phyloP scores from a whole-genome alignment of 495 filamentous ascomycete genomes.

The Aspergillus kassunensis region DNA sequence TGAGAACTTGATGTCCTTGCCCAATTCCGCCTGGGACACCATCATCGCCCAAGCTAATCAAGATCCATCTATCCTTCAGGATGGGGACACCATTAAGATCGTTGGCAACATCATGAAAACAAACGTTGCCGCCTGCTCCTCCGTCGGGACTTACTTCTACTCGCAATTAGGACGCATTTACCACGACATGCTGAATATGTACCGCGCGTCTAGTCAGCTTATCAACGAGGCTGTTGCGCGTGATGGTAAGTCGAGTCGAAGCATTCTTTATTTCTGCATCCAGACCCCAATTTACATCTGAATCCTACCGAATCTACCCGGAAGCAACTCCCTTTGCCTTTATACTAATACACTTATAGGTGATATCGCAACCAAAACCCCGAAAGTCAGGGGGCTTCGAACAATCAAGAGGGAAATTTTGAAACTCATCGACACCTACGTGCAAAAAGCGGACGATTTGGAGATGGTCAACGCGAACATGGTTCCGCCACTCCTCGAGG shows the following conservation, averaged over 20 bases:
- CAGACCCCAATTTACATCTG: neutral
- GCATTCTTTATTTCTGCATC: neutral
- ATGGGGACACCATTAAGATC: conserved; percentile 92
- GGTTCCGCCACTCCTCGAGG: conserved; percentile 94
- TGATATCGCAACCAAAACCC: conserved; percentile 93
- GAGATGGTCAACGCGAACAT: conserved; percentile 90
- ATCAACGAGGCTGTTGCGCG: conserved; percentile 86
- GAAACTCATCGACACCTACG: conserved; percentile 95
- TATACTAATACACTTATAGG: too few relatives aligned
- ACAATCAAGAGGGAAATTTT: conserved; percentile 99
- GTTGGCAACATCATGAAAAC: conserved; percentile 99
- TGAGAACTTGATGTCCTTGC: conserved; percentile 85
- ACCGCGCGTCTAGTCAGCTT: conserved; percentile 88
- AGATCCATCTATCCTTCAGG: conserved; percentile 78
- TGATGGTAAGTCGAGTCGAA: conserved; percentile 60
- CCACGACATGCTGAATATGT: conserved; percentile 98
- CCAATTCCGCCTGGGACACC: conserved; percentile 90
- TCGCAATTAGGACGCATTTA: conserved; percentile 99
- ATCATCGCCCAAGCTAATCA: conserved; percentile 84
- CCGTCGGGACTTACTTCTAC: conserved; percentile 95
- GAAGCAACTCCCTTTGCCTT: neutral
- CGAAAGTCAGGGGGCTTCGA: conserved; percentile 86
- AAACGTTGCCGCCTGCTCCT: conserved; percentile 94
- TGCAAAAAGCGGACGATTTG: conserved; percentile 94
- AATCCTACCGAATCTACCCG: neutral